A percentile compares a stretch with the other conserved stretches of the same genome.
These are phyloP conservation scores for Trichoderma citrinoviride DNA, from an alignment of 2,329 filamentous ascomycete genomes.

Conservation along the genomic window DNA sequence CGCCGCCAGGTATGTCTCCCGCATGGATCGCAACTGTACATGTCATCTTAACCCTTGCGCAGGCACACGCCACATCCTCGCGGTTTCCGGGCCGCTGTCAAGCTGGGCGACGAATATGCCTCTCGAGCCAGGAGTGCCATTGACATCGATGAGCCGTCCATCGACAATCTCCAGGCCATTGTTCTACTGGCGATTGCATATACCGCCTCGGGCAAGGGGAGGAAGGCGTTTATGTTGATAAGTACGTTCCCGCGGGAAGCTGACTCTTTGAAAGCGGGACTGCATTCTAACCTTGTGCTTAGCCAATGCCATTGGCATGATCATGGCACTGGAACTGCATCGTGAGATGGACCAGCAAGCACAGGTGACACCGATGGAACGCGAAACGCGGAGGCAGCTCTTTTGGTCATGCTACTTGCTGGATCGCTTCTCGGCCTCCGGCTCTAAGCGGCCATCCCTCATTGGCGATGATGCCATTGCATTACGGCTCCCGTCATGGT, in stretches of 20 bases:
- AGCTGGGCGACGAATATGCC: conserved; percentile 70
- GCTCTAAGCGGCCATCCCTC: conserved; percentile 77
- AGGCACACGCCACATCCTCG: conserved; percentile 67
- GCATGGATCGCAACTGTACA: not conserved
- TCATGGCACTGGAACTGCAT: conserved; percentile 76
- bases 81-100: conserved; percentile 65
- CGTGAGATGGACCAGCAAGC: conserved; percentile 66
- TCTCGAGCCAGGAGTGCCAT: conserved; percentile 66
- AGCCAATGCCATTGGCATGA: conserved; percentile 63
- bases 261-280: not conserved
- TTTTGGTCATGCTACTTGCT: conserved; percentile 90
- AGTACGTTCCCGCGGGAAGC: conserved; percentile 47
- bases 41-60: not conserved
- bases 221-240: conserved; percentile 83
- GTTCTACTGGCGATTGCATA: conserved; percentile 73
- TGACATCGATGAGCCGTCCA: conserved; percentile 76
- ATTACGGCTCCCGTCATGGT: conserved; percentile 73
- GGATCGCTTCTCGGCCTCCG: conserved; percentile 78
- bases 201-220: conserved; percentile 74
- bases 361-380: conserved; percentile 63
- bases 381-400: conserved; percentile 72
- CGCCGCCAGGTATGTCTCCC: conserved; percentile 53
- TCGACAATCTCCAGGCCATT: conserved; percentile 73
- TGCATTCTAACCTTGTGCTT: not conserved
- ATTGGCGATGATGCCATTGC: conserved; percentile 74